A percentile compares a stretch with the other conserved stretches of the same genome.
Conservation (phyloP, 345 rosid species). For the Linum tenue region DNA sequence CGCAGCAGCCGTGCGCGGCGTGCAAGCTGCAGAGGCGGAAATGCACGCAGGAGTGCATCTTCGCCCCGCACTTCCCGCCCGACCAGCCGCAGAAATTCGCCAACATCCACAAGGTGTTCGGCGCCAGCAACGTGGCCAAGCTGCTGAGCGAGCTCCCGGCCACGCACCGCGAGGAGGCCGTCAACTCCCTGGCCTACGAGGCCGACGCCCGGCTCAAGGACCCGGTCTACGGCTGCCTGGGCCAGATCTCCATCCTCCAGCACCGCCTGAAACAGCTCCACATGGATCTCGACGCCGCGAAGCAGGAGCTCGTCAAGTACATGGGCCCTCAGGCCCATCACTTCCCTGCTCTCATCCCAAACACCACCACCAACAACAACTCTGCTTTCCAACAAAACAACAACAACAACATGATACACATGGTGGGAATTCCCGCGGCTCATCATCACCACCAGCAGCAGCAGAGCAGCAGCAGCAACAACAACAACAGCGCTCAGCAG, state of each 20-base stretch:
- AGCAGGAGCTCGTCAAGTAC: conserved; percentile 46
- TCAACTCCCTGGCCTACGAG: conserved; percentile 64
- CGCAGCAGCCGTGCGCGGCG: conserved; percentile 71
- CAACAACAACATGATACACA: conserved; percentile 31
- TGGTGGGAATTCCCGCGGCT: conserved; percentile 42
- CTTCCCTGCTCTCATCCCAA: conserved; percentile 23
- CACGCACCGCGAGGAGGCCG: conserved; percentile 57
- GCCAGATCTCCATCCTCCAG: conserved; percentile 60
- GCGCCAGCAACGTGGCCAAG: conserved; percentile 71
- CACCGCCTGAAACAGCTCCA: conserved; percentile 49
- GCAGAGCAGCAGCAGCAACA: conserved; percentile 24
- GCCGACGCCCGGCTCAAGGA: conserved; percentile 72
- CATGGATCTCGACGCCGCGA: conserved; percentile 37
- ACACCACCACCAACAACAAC: conserved; percentile 26
- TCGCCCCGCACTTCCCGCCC: conserved; percentile 79
- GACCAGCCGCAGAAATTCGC: conserved; percentile 60
- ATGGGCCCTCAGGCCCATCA: conserved; percentile 38
- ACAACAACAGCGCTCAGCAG: conserved; percentile 40
- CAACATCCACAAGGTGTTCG: conserved; percentile 50
- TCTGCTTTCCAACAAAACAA: conserved; percentile 25
- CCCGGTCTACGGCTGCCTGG: conserved; percentile 85
- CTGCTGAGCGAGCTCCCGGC: conserved; percentile 52
- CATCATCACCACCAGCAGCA: conserved; percentile 24
- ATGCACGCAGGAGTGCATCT: conserved; percentile 74
- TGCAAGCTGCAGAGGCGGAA: conserved; percentile 64